Evolutionary conservation across 2,329 filamentous ascomycete species (phyloP), one percentile per base, ranked within the genome.

Genomic region (Xylariaceae sp.): DNA sequence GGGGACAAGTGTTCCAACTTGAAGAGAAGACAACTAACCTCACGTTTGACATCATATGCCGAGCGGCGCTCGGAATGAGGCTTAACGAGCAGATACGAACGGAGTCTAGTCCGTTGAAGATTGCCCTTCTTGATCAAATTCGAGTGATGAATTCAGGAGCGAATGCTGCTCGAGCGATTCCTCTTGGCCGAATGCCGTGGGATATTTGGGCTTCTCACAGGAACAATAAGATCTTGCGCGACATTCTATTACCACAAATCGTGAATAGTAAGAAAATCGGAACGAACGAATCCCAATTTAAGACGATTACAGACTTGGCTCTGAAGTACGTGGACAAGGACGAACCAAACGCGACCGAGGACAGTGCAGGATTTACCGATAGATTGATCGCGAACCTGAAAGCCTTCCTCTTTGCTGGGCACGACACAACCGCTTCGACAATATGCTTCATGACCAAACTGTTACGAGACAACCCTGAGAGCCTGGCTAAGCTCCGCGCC

Each of bases 21-120:
- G 61, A 70, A 42, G 50, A 62, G 6, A 61, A 58, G 16, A 62
- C 67, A 2, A 66, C 60, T 5, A 65, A 67, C 41, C 50, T 72
- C 14, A 66, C 69, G 0, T 64, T 71, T 7, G 69, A 72, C 37
- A 57, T 71, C 22, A 72, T 70, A 37, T 55, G 56, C 14, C 58
- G 64, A n/a, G 60, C 65, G 12, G 57, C 64, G 3, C 49, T 70
- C 36, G 59, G 56, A 40, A 41, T 60, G 41, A 52, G 54, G 3
- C 48, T 61, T 3, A 51, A 57, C 25, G 59, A 61, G 23, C 58
- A 61, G 39, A 43, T 36, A 14, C 54, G 52, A 17, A 11, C 49
- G 14, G 44, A 53, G 16, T 20, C 25, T 5, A 55, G 57, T 40
- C 55, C 56, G 1, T 47, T 61, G 10, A 61, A 61, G 37, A 5